Base-by-base conservation (phyloP, 2,329 filamentous ascomycete genomes). In the Thelonectria blattea region DNA sequence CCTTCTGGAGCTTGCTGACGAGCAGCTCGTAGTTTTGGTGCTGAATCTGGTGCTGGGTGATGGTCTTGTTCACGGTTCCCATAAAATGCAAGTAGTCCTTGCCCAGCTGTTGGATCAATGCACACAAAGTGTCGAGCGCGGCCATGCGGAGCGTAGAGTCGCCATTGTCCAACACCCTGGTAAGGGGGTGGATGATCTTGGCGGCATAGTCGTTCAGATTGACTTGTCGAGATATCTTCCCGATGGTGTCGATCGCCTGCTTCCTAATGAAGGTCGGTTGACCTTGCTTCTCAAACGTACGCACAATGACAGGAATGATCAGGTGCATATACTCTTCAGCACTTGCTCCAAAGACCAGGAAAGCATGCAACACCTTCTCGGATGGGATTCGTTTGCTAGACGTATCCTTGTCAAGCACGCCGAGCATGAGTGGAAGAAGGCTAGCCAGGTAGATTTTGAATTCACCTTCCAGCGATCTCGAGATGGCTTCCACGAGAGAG, bases 301-400 rank as follows among this genome's bases (percentile, higher is more conserved):
- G 88, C 9, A 99, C 93, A 71, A 99, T 93, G 37, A 96, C 92
- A 0, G 95, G 95, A 52, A 99, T 92, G 67, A 99, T 98, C 53
- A 99, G 83, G 74, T 99, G 95, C 95, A 99, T 99, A 75, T 99
- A 99, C 74, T 99, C 95, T 74, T 99, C 95, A 11, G 91, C 91
- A 71, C 93, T 98, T 0, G 93, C 90, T 1, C 96, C 96, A 73
- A 99, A 99, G 1, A 99, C 91, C 27, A 99, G 80, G 75, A 99
- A 97, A 0, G 94, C 93, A 73, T 98, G 95, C 22, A 99, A 82
- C 4, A 99, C 93, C 68, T 90, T 90, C 73, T 97, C 93, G 0
- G 93, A 96, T 2, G 93, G 90, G 14, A 87, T 84, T n/a, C 92
- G 85, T 71, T 92, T 90, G 1, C 84, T 80, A 1, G 90, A 90